Evolutionary conservation across 169 alveolate genomes (phyloP), one percentile per base, ranked within the genome.

Genomic region (Plasmodium gaboni): DNA sequence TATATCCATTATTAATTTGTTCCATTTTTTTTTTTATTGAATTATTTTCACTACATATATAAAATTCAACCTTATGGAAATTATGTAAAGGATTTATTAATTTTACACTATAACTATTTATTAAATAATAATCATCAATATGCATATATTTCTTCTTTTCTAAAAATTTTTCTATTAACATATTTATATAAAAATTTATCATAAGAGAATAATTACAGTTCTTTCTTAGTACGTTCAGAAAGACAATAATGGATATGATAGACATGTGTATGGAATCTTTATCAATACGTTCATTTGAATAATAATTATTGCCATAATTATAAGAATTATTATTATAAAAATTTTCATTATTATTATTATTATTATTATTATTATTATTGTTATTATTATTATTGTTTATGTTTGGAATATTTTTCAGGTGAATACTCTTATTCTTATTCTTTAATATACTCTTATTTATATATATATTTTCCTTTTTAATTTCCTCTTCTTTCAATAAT

Each of bases 121-220:
- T 60, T 19, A 83, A 61, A 68, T 83, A 83, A 42, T 38, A 61
- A 24, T 83, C 83, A 51, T 83, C 91, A 22, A 83, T 42, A 67
- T 83, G 80, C 32, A 83, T 55, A 57, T 83, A 83, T 83, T 83
- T 83, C 69, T 83, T 83, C 32, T 83, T 83, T 32, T 83, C 91
- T 28, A 83, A 68, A 83, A 83, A 83, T 53, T 83, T 67, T 55
- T 83, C 91, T 9, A 83, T 57, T 7, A 83, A 68, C 15, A 83
- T 6, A 57, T 71, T 83, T 68, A 83, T 42, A 6, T 83, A 83
- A 53, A 55, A 83, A 68, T 68, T 68, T 57, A 83, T 83, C 8
- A 57, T 68, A 17, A 26, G 24, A 0, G 80, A 53, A 48, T 68
- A 68, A 63, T 83, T 83, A 10, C 73, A n/a, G 9, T 83, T 83